Conservation (phyloP, 345 rosid genomes). For the Populus pruinosa region DNA sequence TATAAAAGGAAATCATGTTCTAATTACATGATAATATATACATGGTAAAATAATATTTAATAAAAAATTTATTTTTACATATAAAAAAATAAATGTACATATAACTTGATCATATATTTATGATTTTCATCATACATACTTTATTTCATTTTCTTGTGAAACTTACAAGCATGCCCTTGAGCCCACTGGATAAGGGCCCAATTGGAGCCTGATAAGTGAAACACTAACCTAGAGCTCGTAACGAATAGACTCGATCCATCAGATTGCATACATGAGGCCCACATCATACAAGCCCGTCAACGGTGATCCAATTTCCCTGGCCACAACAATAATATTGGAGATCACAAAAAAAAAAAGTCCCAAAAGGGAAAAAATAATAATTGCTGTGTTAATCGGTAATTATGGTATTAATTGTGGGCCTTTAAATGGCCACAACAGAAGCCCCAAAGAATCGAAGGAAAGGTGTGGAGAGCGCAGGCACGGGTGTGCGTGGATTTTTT, state of each 20-base stretch:
- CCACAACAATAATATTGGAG: too few relatives aligned
- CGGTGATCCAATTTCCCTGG: not conserved
- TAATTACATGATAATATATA: too few relatives aligned
- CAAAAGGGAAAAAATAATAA: not conserved
- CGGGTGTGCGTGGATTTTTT: not conserved
- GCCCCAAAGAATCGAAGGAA: not conserved
- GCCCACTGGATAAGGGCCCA: not conserved
- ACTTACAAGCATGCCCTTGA: not conserved
- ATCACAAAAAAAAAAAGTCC: too few relatives aligned
- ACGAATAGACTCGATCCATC: not conserved
- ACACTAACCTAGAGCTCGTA: not conserved
- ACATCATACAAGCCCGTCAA: not conserved
- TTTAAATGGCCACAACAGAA: not conserved
- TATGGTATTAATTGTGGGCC: not conserved
- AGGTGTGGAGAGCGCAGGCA: not conserved
- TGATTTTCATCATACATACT: too few relatives aligned
- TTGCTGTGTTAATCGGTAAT: not conserved
- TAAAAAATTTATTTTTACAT: too few relatives aligned
- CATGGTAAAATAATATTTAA: too few relatives aligned
- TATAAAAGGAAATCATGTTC: too few relatives aligned
- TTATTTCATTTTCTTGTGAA: too few relatives aligned
- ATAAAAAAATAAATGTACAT: too few relatives aligned
- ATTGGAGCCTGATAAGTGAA: too few relatives aligned
- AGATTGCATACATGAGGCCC: not conserved
- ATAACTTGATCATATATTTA: too few relatives aligned